These are phyloP conservation scores for Spongispora temasekensis DNA, from an alignment of 1,284 basidiomycete species.

Conservation along the genomic window DNA sequence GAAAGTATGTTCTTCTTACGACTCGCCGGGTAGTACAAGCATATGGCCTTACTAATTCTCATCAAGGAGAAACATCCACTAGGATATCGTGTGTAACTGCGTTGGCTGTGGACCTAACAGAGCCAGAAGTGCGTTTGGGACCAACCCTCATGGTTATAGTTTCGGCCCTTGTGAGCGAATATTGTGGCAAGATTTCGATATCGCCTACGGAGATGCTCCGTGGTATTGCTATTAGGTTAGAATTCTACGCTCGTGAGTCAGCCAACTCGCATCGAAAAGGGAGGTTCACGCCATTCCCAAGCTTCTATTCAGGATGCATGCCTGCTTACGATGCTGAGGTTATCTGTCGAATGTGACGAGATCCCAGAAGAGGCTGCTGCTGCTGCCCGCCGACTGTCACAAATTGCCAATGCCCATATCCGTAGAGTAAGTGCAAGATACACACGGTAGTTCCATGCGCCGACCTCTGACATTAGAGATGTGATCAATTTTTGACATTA, in stretches of 20 bases:
- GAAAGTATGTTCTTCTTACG: conserved; percentile 41
- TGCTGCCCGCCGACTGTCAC: conserved; percentile 45
- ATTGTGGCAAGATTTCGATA: conserved; percentile 50
- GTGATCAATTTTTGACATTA: conserved; percentile 60
- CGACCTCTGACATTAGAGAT: conserved; percentile 49
- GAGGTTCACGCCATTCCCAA: conserved; percentile 29
- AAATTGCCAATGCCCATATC: conserved; percentile 52
- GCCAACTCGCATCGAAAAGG: neutral
- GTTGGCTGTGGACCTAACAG: conserved; percentile 50
- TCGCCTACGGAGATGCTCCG: conserved; percentile 51
- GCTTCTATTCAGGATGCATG: conserved; percentile 70
- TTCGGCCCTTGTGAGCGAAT: conserved; percentile 64
- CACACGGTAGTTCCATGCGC: neutral
- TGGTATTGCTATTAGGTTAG: conserved; percentile 50
- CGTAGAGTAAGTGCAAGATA: conserved; percentile 45
- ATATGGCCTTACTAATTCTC: conserved; percentile 15
- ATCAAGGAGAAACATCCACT: conserved; percentile 46
- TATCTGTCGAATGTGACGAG: conserved; percentile 58
- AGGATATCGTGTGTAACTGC: conserved; percentile 51
- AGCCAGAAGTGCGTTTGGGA: conserved; percentile 44
- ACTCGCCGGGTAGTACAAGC: neutral
- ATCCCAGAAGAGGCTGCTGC: conserved; percentile 47
- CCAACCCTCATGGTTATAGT: conserved; percentile 66
- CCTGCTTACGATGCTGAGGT: conserved; percentile 65
- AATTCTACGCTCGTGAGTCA: conserved; percentile 49